Conservation (phyloP, 768 basidiomycete species). For the Podaxis sp. region DNA sequence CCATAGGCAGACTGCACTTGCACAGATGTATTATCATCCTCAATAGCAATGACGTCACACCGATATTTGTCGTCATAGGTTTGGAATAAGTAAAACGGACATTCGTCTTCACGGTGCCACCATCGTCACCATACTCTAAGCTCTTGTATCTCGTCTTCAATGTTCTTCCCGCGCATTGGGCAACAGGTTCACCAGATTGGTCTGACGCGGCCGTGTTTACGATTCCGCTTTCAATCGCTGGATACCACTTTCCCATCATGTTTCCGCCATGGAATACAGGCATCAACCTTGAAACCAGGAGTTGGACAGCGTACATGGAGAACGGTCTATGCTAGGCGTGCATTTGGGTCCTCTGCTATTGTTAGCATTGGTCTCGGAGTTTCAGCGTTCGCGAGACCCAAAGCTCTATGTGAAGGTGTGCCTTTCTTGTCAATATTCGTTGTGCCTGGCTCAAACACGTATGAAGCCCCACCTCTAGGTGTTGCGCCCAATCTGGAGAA, state of each 20-base stretch:
- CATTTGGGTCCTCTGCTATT: slow-evolving; percentile 28
- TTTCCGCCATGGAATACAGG: not conserved
- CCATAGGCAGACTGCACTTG: too few species aligned
- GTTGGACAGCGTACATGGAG: not conserved
- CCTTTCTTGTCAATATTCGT: not conserved
- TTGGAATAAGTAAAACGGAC: too few species aligned
- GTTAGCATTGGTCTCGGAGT: slow-evolving; percentile 43
- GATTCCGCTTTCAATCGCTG: not conserved
- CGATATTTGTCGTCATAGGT: not conserved
- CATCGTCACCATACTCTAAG: not conserved
- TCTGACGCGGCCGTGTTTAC: not conserved
- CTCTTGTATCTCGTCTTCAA: not conserved
- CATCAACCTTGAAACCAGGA: not conserved
- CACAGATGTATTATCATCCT: not conserved
- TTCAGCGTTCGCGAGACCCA: slow-evolving; percentile 27
- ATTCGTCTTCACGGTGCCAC: not conserved
- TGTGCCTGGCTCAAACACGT: not conserved
- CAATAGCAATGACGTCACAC: not conserved
- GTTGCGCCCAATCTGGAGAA: not conserved
- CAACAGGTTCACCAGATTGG: not conserved
- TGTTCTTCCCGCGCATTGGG: not conserved
- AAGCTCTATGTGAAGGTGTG: slow-evolving; percentile 53
- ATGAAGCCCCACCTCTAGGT: not conserved
- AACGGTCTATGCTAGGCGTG: not conserved
- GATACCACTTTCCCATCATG: not conserved